These are phyloP conservation scores for Komagataella kurtzmanii DNA, from an alignment of 805 yeast species.

Conservation along the genomic window DNA sequence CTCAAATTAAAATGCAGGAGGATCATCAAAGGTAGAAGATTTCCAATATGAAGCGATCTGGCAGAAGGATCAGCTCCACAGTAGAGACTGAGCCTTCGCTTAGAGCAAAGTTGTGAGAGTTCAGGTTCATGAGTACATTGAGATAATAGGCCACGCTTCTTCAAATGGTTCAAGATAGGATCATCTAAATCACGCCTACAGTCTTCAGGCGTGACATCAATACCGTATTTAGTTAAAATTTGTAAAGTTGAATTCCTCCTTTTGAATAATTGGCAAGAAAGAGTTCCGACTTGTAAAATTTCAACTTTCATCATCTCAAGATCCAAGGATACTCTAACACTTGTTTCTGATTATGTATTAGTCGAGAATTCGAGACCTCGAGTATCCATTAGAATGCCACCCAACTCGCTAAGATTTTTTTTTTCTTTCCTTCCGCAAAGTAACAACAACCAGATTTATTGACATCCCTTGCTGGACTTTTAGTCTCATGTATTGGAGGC, in stretches of 20 bases:
- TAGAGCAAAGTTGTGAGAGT: conserved; percentile 9
- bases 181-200: conserved; percentile 17
- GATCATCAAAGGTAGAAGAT: conserved; percentile 75
- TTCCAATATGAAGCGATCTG: conserved; percentile 78
- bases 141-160: conserved; percentile 33
- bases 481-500: not conserved
- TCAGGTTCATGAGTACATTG: conserved; percentile 22
- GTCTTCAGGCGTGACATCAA: conserved; percentile 10
- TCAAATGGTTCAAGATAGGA: conserved; percentile 25
- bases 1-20: conserved; percentile 70
- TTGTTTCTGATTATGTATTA: too few species aligned
- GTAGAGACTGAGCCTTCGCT: conserved; percentile 43
- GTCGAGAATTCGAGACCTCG: too few species aligned
- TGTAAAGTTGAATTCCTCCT: not conserved
- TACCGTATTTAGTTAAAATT: conserved; percentile 8
- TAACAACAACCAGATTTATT: not conserved
- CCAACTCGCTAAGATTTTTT: too few species aligned
- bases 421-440: not conserved
- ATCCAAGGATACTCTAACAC: not conserved
- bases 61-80: conserved; percentile 98
- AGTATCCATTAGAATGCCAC: too few species aligned
- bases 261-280: not conserved
- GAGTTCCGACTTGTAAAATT: not conserved
- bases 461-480: not conserved
- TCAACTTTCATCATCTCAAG: not conserved